Conservation (phyloP, 306 rosid genomes). For the Rosa multiflora region DNA sequence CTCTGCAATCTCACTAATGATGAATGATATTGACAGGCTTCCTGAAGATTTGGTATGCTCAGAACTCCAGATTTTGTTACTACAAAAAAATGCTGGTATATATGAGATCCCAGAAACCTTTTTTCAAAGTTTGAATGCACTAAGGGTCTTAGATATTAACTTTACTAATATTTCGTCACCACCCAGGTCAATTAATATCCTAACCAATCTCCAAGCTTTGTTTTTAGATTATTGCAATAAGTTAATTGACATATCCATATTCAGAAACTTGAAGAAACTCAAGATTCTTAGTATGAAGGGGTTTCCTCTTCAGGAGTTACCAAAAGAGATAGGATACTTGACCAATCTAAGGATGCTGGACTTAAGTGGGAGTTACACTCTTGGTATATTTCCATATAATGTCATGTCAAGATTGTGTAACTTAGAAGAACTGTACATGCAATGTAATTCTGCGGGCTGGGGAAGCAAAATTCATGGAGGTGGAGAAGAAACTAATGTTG, state of each 20-base stretch:
- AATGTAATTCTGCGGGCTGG: neutral
- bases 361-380: neutral
- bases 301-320: neutral
- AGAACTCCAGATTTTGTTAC: conserved; percentile 13
- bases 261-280: neutral
- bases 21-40: neutral
- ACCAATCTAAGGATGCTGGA: conserved; percentile 2
- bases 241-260: neutral
- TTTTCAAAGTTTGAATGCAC: neutral
- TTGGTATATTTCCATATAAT: neutral
- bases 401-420: neutral
- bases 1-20: conserved; percentile 12
- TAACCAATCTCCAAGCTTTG: conserved; percentile 1
- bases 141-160: neutral
- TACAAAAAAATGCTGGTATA: conserved; percentile 3
- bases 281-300: conserved; percentile 19
- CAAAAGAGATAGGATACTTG: neutral
- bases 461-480: too few relatives aligned
- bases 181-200: too few relatives aligned
- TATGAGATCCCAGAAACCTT: neutral
- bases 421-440: neutral
- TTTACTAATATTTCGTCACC: too few relatives aligned
- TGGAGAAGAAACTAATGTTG: neutral
- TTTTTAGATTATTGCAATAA: conserved; percentile 8
- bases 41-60: neutral